These are phyloP conservation scores for Prunus mume DNA, from an alignment of 306 rosid species.

Conservation along the genomic window DNA sequence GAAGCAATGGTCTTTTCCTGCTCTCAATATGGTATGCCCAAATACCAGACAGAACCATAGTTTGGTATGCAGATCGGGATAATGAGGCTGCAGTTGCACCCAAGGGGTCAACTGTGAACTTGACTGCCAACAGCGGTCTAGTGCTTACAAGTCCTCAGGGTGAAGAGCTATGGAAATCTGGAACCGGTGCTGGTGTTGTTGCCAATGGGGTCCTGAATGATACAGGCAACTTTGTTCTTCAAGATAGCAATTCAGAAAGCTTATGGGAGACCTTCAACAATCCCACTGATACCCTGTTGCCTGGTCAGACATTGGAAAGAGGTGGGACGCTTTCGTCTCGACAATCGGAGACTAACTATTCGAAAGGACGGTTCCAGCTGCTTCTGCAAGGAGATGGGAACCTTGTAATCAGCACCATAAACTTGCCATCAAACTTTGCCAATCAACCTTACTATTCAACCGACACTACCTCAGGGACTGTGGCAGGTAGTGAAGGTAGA, in stretches of 20 bases:
- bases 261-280: constrained; percentile 43
- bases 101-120: constrained; percentile 26
- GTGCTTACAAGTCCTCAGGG: constrained; percentile 12
- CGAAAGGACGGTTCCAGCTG: constrained; percentile 42
- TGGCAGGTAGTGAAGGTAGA: constrained; percentile 19
- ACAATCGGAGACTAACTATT: constrained; percentile 26
- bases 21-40: constrained; percentile 53
- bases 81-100: constrained; percentile 14
- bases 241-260: background rate
- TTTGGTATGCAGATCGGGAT: constrained; percentile 37
- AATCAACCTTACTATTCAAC: background rate
- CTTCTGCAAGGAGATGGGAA: constrained; percentile 36
- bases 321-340: constrained; percentile 18
- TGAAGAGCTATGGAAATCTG: constrained; percentile 9
- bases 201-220: constrained; percentile 1
- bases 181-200: background rate
- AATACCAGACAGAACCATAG: constrained; percentile 35
- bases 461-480: background rate
- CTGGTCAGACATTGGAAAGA: constrained; percentile 32
- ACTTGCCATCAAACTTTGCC: constrained; percentile 15
- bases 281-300: constrained; percentile 54
- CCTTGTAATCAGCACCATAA: constrained; percentile 26
- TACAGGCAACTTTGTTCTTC: constrained; percentile 24
- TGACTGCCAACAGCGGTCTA: constrained; percentile 7
- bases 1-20: constrained; percentile 16